Base-by-base conservation (phyloP, 177 flowering plant species). In the Tripterygium wilfordii region DNA sequence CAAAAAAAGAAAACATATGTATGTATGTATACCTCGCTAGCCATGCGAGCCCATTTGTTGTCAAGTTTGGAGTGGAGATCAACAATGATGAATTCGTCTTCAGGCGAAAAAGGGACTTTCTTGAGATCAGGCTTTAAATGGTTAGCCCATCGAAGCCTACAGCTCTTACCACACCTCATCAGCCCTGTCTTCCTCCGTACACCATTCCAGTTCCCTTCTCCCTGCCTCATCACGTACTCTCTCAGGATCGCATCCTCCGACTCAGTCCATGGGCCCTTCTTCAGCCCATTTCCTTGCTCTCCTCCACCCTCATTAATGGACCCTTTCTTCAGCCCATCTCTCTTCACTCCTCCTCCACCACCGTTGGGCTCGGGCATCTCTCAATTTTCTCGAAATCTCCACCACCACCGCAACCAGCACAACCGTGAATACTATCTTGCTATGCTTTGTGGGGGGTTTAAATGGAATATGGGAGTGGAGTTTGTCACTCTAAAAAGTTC, bases 21-120 rank as follows among this genome's bases (percentile, higher is more conserved):
- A 13, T 15, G 24, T 23, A 13, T 5, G 5, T 5, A 20, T 41
- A 70, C 84, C 78, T 78, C 74, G 50, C 76, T 25, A 15, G 80
- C 81, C 80, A 78, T 75, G 21, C 76, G 76, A 64, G 84, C 84
- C 84, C 84, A 78, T 58, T 78, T 78, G 64, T 75, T 78, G 19
- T 81, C 84, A 19, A 69, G 55, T 50, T 62, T 67, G 35, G 81
- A 63, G 64, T 78, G 84, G 23, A 75, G 72, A 6, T 72, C 66
- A 45, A 75, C 42, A 48, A 78, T 75, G 56, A 58, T 51, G 2
- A 46, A 25, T 49, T 78, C 84, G 22, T 78, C 84, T 17, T 72
- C 76, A 0, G 63, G 56, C 17, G 74, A 32, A 30, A 78, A 75
- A 0, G 76, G 10, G 2, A 80, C 76, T n/a, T 78, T 78, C 53